Percentiles rank a stretch among this genome's conserved stretches.
phyloP scores from a whole-genome alignment of 2,329 filamentous ascomycete genomes.

The Calcarisporium arbuscula region DNA sequence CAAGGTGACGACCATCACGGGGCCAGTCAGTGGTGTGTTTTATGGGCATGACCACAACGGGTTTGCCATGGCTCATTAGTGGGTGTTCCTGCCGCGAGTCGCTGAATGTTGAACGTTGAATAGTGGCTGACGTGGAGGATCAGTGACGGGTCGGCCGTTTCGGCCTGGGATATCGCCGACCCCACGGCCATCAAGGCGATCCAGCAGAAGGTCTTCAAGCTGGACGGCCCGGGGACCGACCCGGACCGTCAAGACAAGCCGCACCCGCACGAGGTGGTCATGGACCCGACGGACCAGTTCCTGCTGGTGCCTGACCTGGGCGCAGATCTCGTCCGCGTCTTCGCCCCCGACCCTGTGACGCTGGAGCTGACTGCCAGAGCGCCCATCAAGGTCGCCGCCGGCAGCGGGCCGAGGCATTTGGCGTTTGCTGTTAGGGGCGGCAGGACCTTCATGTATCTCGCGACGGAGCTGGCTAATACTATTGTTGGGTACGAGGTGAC shows the following conservation, averaged over 20 bases:
- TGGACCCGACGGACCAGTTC: slow-evolving; percentile 60
- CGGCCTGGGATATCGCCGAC: slow-evolving; percentile 37
- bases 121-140: neutral
- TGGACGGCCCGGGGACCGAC: slow-evolving; percentile 30
- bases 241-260: slow-evolving; percentile 47
- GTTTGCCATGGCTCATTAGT: slow-evolving; percentile 41
- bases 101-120: neutral
- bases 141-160: slow-evolving; percentile 35
- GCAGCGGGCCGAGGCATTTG: slow-evolving; percentile 59
- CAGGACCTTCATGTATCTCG: slow-evolving; percentile 51
- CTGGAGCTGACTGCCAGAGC: slow-evolving; percentile 31
- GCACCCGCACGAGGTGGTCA: slow-evolving; percentile 58
- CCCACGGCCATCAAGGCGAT: slow-evolving; percentile 25
- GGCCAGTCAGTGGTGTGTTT: slow-evolving; percentile 37
- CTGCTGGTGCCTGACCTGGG: slow-evolving; percentile 61
- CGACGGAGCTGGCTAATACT: slow-evolving; percentile 54
- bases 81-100: slow-evolving; percentile 22
- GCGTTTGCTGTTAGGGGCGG: slow-evolving; percentile 43
- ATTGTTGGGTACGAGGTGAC: slow-evolving; percentile 50
- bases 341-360: slow-evolving; percentile 38
- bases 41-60: slow-evolving; percentile 35
- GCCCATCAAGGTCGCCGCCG: slow-evolving; percentile 38
- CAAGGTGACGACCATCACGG: slow-evolving; percentile 26
- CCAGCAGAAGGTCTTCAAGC: slow-evolving; percentile 31
- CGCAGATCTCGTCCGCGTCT: slow-evolving; percentile 54